These are phyloP conservation scores for Cercophora scortea DNA, from an alignment of 495 filamentous ascomycete species.

Conservation along the genomic window DNA sequence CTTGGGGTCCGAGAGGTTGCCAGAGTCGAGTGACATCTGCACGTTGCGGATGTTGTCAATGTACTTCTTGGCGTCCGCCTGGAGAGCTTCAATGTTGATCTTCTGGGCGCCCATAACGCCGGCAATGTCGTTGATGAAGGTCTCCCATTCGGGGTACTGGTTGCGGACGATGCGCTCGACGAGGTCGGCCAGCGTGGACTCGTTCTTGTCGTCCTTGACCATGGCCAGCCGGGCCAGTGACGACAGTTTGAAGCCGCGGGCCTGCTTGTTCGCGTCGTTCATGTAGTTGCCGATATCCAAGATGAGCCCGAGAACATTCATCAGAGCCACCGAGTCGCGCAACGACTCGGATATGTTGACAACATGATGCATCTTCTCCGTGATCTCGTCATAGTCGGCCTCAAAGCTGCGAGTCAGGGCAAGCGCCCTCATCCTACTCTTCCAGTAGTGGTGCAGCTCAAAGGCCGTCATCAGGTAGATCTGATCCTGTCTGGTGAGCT, in stretches of 20 bases:
- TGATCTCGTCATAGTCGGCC: conserved; percentile 84
- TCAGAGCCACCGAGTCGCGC: conserved; percentile 80
- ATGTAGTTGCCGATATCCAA: conserved; percentile 98
- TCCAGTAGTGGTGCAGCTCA: conserved; percentile 98
- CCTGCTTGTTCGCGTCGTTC: conserved; percentile 98
- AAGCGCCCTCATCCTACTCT: conserved; percentile 88
- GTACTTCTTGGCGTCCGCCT: conserved; percentile 83
- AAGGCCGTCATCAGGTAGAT: conserved; percentile 89
- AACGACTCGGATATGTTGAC: conserved; percentile 82
- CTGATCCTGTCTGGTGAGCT: conserved; percentile 91
- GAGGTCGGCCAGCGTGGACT: conserved; percentile 89
- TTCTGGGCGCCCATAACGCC: conserved; percentile 82
- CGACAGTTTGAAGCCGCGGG: conserved; percentile 93
- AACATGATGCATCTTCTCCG: conserved; percentile 69
- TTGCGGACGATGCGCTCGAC: conserved; percentile 96
- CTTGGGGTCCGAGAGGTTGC: conserved; percentile 92
- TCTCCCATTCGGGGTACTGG: conserved; percentile 94
- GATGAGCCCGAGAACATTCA: conserved; percentile 93
- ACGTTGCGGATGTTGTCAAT: conserved; percentile 93
- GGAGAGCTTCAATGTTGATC: conserved; percentile 88
- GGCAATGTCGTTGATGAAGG: conserved; percentile 75
- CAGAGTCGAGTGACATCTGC: conserved; percentile 81
- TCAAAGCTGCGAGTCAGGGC: conserved; percentile 79
- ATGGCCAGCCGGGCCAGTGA: conserved; percentile 91
- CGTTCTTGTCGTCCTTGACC: conserved; percentile 98